Evolutionary conservation across 1,284 basidiomycete genomes (phyloP).

Genomic region (Pseudozyma sp.): DNA sequence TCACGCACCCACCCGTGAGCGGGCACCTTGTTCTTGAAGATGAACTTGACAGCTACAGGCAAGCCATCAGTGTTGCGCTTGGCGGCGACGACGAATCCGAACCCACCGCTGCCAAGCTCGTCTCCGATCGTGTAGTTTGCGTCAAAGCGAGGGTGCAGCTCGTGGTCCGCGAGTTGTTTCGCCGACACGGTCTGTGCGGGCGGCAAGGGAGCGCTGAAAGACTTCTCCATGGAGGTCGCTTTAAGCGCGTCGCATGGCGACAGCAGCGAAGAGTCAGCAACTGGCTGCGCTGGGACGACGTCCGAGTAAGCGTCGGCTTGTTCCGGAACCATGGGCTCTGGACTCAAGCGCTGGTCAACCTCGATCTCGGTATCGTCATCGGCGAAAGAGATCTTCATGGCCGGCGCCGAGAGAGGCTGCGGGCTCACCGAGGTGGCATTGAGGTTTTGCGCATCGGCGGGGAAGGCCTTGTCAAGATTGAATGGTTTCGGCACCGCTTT

Average conservation of each 20-base stretch:
- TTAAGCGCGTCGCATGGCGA: constrained; percentile 40
- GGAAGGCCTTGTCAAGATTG: constrained; percentile 43
- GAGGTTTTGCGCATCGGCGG: constrained; percentile 14
- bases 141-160: constrained; percentile 78
- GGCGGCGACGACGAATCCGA: constrained; percentile 80
- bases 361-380: constrained; percentile 38
- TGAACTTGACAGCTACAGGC: constrained; percentile 92
- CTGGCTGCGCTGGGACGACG: constrained; percentile 9
- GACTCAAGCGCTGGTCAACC: constrained; percentile 34
- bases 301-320: constrained; percentile 16
- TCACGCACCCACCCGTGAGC: constrained; percentile 82
- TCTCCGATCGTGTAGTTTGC: constrained; percentile 75
- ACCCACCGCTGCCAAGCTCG: constrained; percentile 88
- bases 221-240: constrained; percentile 66
- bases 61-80: constrained; percentile 70
- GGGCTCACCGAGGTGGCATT: constrained; percentile 14
- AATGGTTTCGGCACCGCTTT: constrained; percentile 53
- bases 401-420: constrained; percentile 46
- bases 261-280: constrained; percentile 29
- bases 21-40: constrained; percentile 84
- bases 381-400: constrained; percentile 51
- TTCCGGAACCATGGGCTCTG: constrained; percentile 29
- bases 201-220: constrained; percentile 51
- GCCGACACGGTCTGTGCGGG: constrained; percentile 55
- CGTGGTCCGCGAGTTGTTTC: constrained; percentile 67